A percentile compares a stretch with the other conserved stretches of the same genome.
These are phyloP conservation scores for Talaromyces sp. DNA, from an alignment of 2,329 filamentous ascomycete genomes.

Conservation along the genomic window DNA sequence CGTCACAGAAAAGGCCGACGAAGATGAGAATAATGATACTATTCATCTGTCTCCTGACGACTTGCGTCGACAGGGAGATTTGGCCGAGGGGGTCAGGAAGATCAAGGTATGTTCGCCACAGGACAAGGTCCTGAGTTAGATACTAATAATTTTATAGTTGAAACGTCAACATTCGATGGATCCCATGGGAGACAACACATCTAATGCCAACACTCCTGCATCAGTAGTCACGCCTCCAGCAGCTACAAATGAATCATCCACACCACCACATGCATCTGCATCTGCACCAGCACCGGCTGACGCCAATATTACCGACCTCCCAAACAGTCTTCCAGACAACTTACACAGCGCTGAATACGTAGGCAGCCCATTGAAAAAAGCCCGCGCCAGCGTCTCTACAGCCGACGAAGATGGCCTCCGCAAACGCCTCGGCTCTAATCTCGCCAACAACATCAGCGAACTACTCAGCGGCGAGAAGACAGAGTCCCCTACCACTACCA, in stretches of 20 bases:
- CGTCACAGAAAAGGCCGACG: constrained; percentile 64
- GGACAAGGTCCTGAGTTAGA: not conserved
- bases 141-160: constrained; percentile 45
- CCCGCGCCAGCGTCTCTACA: constrained; percentile 46
- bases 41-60: constrained; percentile 60
- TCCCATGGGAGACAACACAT: constrained; percentile 43
- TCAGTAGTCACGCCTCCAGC: constrained; percentile 40
- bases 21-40: constrained; percentile 53
- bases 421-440: constrained; percentile 39
- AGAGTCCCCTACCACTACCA: constrained; percentile 16
- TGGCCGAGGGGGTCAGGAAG: constrained; percentile 64
- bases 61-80: constrained; percentile 58
- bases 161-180: constrained; percentile 67
- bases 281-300: not conserved
- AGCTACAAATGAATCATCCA: constrained; percentile 32
- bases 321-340: constrained; percentile 26
- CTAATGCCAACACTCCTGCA: constrained; percentile 42
- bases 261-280: constrained; percentile 34
- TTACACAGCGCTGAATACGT: constrained; percentile 38
- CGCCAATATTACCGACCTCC: constrained; percentile 22
- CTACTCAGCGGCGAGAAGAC: constrained; percentile 24
- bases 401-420: constrained; percentile 43
- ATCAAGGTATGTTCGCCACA: constrained; percentile 57
- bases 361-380: constrained; percentile 50
- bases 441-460: constrained; percentile 37